Base-by-base conservation (phyloP, 2,329 filamentous ascomycete species). In the Exserohilum turcica region DNA sequence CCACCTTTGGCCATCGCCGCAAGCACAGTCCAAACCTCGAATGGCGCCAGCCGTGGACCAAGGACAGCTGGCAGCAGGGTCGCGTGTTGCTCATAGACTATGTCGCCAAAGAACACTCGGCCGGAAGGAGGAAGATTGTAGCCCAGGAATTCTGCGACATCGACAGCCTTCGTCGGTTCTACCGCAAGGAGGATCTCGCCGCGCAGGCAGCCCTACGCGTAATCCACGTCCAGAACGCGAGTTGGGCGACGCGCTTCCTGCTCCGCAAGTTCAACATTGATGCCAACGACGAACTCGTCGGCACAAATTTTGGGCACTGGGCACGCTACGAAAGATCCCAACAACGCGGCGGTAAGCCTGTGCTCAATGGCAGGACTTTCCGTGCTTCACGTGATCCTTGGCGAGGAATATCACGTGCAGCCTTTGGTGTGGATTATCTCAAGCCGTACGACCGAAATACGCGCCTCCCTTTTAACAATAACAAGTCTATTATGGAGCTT, bases 51-150 rank as follows among this genome's bases (percentile, higher is more conserved):
- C 63, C 66, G 40, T 74, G 72, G 71, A 72, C 64, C n/a, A 64
- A 68, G 27, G 60, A 73, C 19, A 72, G 64, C 47, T 76, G 71
- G 70, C 63, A 64, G 21, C 60, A 74, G 18, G 79, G 80, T 10
- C 76, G 81, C 31, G 78, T 82, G 5, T 66, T 83, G 54, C 73
- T 83, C 49, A 78, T 83, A 36, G 80, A 83, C 64, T 82, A 81
- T 63, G 70, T 80, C 28, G 65, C 62, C 7, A 68, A 60, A 56
- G 74, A 77, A 19, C 70, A 76, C 45, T 70, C 65, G n/a, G 66
- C 66, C 15, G 74, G 72, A 32, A 71, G 74, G 48, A 71, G 76
- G 40, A 78, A 78, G 57, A 77, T 82, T 21, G 66, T 75, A 9
- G 78, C 80, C 1, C 77, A 80, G 52, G 80, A 82, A 55, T 79